Conservation (phyloP, 257 asterid species). For the Nicotiana obtusifolia region DNA sequence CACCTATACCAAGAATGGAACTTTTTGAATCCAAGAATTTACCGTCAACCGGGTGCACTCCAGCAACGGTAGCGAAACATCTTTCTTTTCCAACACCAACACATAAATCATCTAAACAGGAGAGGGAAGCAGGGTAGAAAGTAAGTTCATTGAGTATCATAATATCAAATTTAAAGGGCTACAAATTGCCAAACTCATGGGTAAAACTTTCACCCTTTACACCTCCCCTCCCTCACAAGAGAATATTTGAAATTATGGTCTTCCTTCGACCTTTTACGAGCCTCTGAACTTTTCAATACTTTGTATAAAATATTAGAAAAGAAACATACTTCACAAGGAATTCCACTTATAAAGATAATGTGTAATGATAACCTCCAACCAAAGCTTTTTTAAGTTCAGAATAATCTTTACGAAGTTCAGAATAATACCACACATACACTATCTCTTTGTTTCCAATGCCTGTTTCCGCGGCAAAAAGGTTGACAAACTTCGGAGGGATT, state of each 20-base stretch:
- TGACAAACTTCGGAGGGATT: not conserved
- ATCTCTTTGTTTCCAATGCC: not conserved
- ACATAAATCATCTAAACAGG: not conserved
- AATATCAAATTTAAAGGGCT: not conserved
- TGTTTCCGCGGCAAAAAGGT: not conserved
- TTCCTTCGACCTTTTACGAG: not conserved
- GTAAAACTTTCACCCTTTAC: not conserved
- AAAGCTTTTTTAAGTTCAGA: not conserved
- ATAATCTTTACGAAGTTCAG: too few species aligned
- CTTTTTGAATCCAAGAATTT: not conserved
- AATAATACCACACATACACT: not conserved
- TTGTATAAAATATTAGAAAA: not conserved
- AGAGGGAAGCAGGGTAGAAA: not conserved
- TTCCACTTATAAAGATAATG: not conserved
- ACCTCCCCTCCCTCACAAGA: not conserved
- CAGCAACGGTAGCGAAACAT: not conserved
- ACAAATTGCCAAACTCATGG: not conserved
- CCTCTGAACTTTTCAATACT: not conserved
- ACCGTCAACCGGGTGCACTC: not conserved
- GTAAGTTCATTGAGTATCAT: not conserved
- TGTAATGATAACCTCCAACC: not conserved
- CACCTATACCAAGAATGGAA: not conserved
- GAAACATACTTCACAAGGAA: not conserved
- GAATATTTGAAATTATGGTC: not conserved
- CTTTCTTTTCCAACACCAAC: not conserved